Evolutionary conservation across 305 asterid species (phyloP).

Genomic region (Withania somnifera): DNA sequence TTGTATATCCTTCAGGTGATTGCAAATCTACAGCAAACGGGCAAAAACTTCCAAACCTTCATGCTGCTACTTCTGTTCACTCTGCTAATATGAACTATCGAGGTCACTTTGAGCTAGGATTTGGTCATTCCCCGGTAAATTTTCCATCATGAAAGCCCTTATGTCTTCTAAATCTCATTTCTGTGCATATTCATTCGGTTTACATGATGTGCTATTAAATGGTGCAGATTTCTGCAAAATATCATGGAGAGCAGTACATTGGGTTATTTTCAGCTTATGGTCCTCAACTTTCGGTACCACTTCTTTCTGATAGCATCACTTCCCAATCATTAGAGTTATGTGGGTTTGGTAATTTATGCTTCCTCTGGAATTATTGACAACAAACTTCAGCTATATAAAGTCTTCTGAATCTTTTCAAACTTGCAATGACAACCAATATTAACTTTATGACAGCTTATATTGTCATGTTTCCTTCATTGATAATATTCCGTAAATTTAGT

Average conservation of each 20-base stretch:
- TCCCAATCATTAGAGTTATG: background rate
- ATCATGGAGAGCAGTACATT: slow-evolving; percentile 39
- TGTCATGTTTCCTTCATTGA: background rate
- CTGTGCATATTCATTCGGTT: background rate
- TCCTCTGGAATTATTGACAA: background rate
- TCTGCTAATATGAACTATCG: slow-evolving; percentile 23
- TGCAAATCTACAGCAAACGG: slow-evolving; percentile 32
- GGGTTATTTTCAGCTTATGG: slow-evolving; percentile 40
- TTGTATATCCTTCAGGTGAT: slow-evolving; percentile 23
- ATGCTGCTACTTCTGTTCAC: slow-evolving; percentile 15
- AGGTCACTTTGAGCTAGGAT: slow-evolving; percentile 48
- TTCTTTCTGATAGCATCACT: background rate
- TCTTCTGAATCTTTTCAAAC: background rate
- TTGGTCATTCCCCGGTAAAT: slow-evolving; percentile 47
- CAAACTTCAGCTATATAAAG: background rate
- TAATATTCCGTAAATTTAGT: background rate
- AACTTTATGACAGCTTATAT: background rate
- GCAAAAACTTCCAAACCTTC: slow-evolving; percentile 26
- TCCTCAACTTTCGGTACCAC: slow-evolving; percentile 35
- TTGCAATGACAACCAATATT: background rate
- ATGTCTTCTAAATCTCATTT: background rate
- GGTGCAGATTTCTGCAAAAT: slow-evolving; percentile 38
- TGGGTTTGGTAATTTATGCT: background rate
- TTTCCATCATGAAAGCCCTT: background rate
- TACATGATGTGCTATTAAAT: background rate